A percentile compares a stretch with the other conserved stretches of the same genome.
Evolutionary conservation across 306 rosid genomes (phyloP).

Genomic region (Gillenia trifoliata): DNA sequence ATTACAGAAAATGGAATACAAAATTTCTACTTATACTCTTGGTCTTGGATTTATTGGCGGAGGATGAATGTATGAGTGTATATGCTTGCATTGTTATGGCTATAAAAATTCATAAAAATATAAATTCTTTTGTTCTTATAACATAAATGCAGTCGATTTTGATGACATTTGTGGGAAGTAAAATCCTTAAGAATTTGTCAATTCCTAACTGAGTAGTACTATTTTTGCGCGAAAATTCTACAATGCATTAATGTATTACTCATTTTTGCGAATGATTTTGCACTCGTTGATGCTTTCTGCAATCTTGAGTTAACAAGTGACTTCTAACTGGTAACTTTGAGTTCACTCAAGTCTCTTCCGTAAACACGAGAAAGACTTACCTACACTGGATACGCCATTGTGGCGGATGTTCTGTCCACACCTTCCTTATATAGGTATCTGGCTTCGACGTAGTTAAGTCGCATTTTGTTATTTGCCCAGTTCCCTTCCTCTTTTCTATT

Average conservation of each 20-base stretch:
- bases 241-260: no score
- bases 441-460: neutral
- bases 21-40: neutral
- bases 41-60: slow-evolving; percentile 1
- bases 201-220: no score
- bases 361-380: no score
- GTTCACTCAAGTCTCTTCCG: no score
- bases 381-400: no score
- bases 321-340: neutral
- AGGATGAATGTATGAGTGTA: neutral
- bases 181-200: neutral
- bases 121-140: neutral
- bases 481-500: neutral
- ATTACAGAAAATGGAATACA: slow-evolving; percentile 21
- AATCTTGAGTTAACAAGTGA: neutral
- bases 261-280: no score
- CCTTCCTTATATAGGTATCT: neutral
- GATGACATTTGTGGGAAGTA: neutral
- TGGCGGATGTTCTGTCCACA: neutral
- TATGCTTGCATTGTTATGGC: neutral
- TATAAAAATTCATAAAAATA: neutral
- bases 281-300: neutral
- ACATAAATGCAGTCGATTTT: neutral
- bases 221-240: no score
- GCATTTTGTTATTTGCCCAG: neutral